Evolutionary conservation across 352 stramenopile species (phyloP).

Genomic region (Blastocystis sp.): DNA sequence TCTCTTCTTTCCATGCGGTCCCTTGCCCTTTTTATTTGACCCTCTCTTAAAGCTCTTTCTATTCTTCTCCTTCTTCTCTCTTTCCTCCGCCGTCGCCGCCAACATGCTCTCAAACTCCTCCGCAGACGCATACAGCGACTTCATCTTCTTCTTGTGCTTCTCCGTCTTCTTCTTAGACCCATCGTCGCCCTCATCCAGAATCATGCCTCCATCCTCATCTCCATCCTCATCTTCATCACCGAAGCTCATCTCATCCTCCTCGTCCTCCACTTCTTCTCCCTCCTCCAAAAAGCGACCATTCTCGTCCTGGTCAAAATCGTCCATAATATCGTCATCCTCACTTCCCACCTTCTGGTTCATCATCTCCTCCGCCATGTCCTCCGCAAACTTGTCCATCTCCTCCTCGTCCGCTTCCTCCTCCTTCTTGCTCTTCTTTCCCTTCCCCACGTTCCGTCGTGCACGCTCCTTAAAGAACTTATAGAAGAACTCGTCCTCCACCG

Average conservation of each 20-base stretch:
- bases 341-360: slow-evolving; percentile 76
- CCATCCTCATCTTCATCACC: slow-evolving; percentile 69
- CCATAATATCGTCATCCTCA: slow-evolving; percentile 75
- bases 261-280: slow-evolving; percentile 74
- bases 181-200: slow-evolving; percentile 74
- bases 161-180: slow-evolving; percentile 38
- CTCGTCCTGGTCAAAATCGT: slow-evolving; percentile 73
- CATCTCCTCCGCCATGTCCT: slow-evolving; percentile 80
- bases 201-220: slow-evolving; percentile 69
- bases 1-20: slow-evolving; percentile 23
- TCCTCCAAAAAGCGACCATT: slow-evolving; percentile 68
- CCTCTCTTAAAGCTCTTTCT: slow-evolving; percentile 12
- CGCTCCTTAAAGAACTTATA: slow-evolving; percentile 86
- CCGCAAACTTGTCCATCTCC: slow-evolving; percentile 80
- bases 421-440: slow-evolving; percentile 73
- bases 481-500: slow-evolving; percentile 82
- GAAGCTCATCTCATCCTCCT: slow-evolving; percentile 65
- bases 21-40: not conserved
- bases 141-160: slow-evolving; percentile 56
- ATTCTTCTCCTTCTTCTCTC: slow-evolving; percentile 35
- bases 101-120: slow-evolving; percentile 55
- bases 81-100: not conserved
- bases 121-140: slow-evolving; percentile 50
- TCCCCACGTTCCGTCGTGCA: slow-evolving; percentile 74
- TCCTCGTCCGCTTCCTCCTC: slow-evolving; percentile 77